Base-by-base conservation (phyloP, 2,329 filamentous ascomycete genomes). In the Coniella vitis region DNA sequence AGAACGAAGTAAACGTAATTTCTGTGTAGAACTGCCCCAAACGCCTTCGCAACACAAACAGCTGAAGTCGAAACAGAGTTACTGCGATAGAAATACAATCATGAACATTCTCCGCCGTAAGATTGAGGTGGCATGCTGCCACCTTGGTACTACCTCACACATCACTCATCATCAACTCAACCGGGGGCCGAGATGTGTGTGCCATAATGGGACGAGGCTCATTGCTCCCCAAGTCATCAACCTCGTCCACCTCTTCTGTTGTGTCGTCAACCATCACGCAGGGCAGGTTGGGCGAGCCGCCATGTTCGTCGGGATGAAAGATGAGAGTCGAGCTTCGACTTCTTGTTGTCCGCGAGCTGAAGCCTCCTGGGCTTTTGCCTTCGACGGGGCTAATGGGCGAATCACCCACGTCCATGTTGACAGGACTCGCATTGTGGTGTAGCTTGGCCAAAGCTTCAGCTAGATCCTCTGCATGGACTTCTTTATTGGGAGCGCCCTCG, bases 401-500 rank as follows among this genome's bases (percentile, higher is more conserved):
- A 14, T 58, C 54, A 34, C 50, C 55, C 7, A 38, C 43, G 19
- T 57, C 55, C 7, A 38, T 45, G 20, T 57, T 53, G 17, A 52
- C 55, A 7, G 35, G 36, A 34, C 54, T 52, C 45, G 58, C 52
- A 38, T 62, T 57, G 51, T 80, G 73, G 61, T 78, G 75, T 53
- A 86, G 66, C 65, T 77, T 80, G 12, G 81, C 76, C 38, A 86
- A 68, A 1, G 83, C 83, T 45, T 82, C 78, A 16, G 82, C 82
- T 21, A 86, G 70, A 61, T 86, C 83, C 51, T 86, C 81, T 37
- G 83, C 81, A 60, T 86, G 80, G 21, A 86, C 80, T 60, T 76
- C 72, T 67, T 83, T 84, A 64, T 86, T 86, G 49, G 83, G 83
- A 4, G 82, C 82, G 56, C 82, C 82, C 64, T 86, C 83, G 40